Conservation (phyloP, 2,329 filamentous ascomycete genomes). For the Epicoccum nigrum region DNA sequence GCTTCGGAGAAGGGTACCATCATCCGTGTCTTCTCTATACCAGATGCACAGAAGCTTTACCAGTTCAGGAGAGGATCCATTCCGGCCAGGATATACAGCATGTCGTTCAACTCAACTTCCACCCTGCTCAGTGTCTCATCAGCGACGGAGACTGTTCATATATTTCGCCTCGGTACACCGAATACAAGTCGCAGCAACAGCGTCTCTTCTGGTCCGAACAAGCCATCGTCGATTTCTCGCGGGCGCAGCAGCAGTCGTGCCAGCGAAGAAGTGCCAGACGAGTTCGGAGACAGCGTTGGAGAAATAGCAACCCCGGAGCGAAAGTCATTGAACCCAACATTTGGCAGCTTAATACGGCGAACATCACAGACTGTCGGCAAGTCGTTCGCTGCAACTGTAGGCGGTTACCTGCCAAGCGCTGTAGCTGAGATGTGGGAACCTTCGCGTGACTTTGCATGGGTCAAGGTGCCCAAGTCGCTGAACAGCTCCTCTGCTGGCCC, state of each 20-base stretch:
- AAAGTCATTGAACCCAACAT: conserved; percentile 68
- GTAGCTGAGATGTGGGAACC: conserved; percentile 99
- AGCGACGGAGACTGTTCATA: conserved; percentile 93
- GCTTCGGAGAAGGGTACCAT: conserved; percentile 98
- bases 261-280: conserved; percentile 47
- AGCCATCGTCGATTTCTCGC: conserved; percentile 34
- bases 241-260: conserved; percentile 53
- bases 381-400: conserved; percentile 84
- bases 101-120: conserved; percentile 96
- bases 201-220: conserved; percentile 34
- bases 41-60: conserved; percentile 88
- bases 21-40: conserved; percentile 92
- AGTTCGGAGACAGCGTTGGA: conserved; percentile 50
- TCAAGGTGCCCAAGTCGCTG: conserved; percentile 77
- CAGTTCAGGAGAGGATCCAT: conserved; percentile 96
- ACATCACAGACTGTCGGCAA: conserved; percentile 94
- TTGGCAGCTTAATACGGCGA: conserved; percentile 88
- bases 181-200: conserved; percentile 45
- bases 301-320: conserved; percentile 40
- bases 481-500: conserved; percentile 55
- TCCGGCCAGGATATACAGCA: conserved; percentile 94
- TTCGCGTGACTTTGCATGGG: conserved; percentile 91
- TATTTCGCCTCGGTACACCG: conserved; percentile 73
- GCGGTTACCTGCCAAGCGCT: conserved; percentile 88
- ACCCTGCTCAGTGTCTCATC: conserved; percentile 95